Base-by-base conservation (phyloP, 2,329 filamentous ascomycete genomes). In the Pseudopyrenochaeta lycopersici region DNA sequence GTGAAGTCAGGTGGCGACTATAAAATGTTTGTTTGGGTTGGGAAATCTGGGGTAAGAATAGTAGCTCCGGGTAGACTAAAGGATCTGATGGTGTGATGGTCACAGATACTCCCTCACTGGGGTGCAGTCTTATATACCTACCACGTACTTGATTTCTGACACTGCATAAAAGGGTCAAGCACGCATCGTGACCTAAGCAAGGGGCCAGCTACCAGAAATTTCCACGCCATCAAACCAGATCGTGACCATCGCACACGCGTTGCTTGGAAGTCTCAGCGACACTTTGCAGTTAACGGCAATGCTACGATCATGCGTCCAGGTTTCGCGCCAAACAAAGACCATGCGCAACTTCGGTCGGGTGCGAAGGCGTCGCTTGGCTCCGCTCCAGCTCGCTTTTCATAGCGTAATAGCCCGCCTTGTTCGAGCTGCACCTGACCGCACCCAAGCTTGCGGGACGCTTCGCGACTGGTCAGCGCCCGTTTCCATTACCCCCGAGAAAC, bases 281-380 rank as follows among this genome's bases (percentile, higher is more conserved):
- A 70, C 75, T 74, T 76, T 77, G 72, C 75, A 76, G 75, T 77
- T 77, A 77, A 76, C 73, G 73, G 75, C 73, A 76, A 63, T 59
- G 48, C 45, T 48, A 49, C 57, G 68, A 72, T 76, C 72, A 75
- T 72, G 69, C 67, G 71, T 61, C 41, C 56, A 54, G 53, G 57
- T 54, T 53, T 54, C 60, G 60, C 47, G 48, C 56, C 58, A 62
- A 56, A 64, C 62, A 66, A 63, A 58, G 61, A 52, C 45, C 48
- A 48, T 39, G 33, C 35, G 35, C n/a, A 54, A 54, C 48, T 44
- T 52, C 53, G 59, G 58, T 44, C 51, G 54, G 47, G 55, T 54
- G 59, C 59, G 54, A 53, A 23, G 21, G 57, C 49, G 35, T 17
- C 35, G 53, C 52, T 60, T 62, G 59, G 56, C 63, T 60, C 51